Evolutionary conservation across 768 basidiomycete genomes (phyloP), one percentile per base, ranked within the genome.

Genomic region (Chalciporus piperatus): DNA sequence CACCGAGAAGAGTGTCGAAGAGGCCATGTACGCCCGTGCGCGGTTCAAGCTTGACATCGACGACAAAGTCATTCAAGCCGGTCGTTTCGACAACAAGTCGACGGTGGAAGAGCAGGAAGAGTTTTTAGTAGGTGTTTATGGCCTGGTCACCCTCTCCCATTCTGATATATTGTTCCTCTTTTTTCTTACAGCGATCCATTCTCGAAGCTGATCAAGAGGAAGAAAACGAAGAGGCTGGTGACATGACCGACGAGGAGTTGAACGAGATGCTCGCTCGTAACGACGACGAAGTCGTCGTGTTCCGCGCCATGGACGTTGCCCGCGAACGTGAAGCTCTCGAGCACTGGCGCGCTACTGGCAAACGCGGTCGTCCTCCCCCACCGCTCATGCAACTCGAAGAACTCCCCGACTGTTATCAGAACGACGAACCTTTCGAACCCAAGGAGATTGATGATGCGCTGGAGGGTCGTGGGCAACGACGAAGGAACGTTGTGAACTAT

Each of bases 1-100:
- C 67, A 97, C 96, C 4, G 92, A 97, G 70, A 93, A 94, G 76
- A 96, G 94, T 56, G 93, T 99, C 20, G 97, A 98, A 72, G 97
- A 98, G 72, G 92, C 94, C 4, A 97, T 98, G 83, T 89, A 98
- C 55, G 89, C 92, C 41, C 84, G 94, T 57, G 97, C 97, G 6
- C 83, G 91, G 51, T 91, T 84, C 73, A 99, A 99, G 76, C 87
- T 98, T 25, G 96, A 96, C 63, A 95, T 99, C 63, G 97, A 99
- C 68, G 94, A 96, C 74, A 98, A 99, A 70, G 96, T 97, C 73
- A 98, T 98, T 63, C 96, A 98, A 74, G 94, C 94, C 47, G 96
- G 96, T 77, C 92, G 93, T 41, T 98, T 98, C 73, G 97, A 99
- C 69, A 96, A 98, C 73, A 96, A 96, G 72, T 96, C 95, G 19